These are phyloP conservation scores for Discostella stelligeroides DNA, from an alignment of 108 stramenopile genomes.

Conservation along the genomic window DNA sequence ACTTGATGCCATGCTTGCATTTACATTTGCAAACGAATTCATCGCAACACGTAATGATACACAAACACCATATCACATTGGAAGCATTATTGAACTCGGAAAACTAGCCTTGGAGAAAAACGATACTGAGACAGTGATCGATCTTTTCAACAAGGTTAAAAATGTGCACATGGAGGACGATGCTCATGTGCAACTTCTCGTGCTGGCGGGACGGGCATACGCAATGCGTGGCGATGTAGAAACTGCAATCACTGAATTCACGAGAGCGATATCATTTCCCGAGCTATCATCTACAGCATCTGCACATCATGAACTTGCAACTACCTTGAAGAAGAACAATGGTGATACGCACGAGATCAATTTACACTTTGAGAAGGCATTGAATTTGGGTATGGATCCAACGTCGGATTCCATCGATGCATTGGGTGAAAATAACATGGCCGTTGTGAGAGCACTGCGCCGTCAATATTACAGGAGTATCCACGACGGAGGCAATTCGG, in stretches of 20 bases:
- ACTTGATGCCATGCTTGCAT: conserved; percentile 30
- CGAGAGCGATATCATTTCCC: conserved; percentile 44
- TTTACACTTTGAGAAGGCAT: conserved; percentile 44
- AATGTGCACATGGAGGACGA: conserved; percentile 37
- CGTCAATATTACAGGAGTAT: conserved; percentile 44
- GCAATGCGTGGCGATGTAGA: conserved; percentile 37
- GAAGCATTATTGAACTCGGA: conserved; percentile 47
- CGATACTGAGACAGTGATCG: conserved; percentile 25
- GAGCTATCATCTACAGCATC: conserved; percentile 24
- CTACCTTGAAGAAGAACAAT: conserved; percentile 27
- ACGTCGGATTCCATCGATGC: conserved; percentile 46
- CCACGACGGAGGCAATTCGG: not conserved
- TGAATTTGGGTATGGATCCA: conserved; percentile 49
- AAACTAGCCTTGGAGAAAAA: conserved; percentile 29
- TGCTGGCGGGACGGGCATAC: conserved; percentile 34
- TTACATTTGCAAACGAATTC: conserved; percentile 47
- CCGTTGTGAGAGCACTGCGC: conserved; percentile 39
- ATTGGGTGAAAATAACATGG: conserved; percentile 49
- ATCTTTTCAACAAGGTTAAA: conserved; percentile 40
- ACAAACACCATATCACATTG: conserved; percentile 33
- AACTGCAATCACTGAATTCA: conserved; percentile 35
- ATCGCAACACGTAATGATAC: conserved; percentile 39
- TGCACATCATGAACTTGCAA: conserved; percentile 48
- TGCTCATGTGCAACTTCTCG: conserved; percentile 34
- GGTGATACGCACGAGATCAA: conserved; percentile 43